These are phyloP conservation scores for Pythium aquatile DNA, from an alignment of 352 stramenopile species.

Conservation along the genomic window DNA sequence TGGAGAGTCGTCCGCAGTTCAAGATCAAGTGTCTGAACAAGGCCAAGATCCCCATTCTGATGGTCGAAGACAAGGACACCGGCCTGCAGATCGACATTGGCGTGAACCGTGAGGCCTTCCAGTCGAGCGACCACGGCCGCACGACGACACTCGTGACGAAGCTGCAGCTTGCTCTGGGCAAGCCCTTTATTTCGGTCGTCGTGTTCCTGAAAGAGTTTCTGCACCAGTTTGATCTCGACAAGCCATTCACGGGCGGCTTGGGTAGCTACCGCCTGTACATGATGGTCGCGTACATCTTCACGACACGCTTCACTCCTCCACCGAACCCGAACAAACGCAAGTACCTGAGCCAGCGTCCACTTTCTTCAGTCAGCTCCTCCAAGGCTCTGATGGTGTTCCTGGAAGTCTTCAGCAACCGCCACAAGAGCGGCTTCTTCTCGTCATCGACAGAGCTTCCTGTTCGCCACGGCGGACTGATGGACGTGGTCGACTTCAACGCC, in stretches of 20 bases:
- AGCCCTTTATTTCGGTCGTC: constrained; percentile 52
- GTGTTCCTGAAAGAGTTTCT: constrained; percentile 78
- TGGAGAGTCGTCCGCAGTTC: constrained; percentile 45
- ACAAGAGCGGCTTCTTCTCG: constrained; percentile 47
- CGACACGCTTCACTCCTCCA: constrained; percentile 20
- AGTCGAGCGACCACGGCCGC: constrained; percentile 55
- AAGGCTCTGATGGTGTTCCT: constrained; percentile 57
- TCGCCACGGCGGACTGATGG: constrained; percentile 33
- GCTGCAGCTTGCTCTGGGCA: constrained; percentile 43
- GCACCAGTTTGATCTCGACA: constrained; percentile 76
- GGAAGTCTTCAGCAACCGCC: constrained; percentile 63
- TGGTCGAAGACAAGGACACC: constrained; percentile 52
- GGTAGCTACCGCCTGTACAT: constrained; percentile 81
- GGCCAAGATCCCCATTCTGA: constrained; percentile 75
- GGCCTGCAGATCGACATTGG: constrained; percentile 62
- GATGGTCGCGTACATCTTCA: constrained; percentile 74
- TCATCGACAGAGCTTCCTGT: constrained; percentile 42
- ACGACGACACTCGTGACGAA: constrained; percentile 56
- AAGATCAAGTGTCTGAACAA: constrained; percentile 68
- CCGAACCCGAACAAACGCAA: constrained; percentile 14
- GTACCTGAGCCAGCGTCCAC: neutral
- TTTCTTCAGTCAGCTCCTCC: constrained; percentile 11
- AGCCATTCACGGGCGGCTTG: constrained; percentile 73
- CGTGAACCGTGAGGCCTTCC: constrained; percentile 59
- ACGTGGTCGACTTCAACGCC: constrained; percentile 49